Evolutionary conservation across 2,329 filamentous ascomycete species (phyloP), one percentile per base, ranked within the genome.

Genomic region (Trichophyton schoenleinii): DNA sequence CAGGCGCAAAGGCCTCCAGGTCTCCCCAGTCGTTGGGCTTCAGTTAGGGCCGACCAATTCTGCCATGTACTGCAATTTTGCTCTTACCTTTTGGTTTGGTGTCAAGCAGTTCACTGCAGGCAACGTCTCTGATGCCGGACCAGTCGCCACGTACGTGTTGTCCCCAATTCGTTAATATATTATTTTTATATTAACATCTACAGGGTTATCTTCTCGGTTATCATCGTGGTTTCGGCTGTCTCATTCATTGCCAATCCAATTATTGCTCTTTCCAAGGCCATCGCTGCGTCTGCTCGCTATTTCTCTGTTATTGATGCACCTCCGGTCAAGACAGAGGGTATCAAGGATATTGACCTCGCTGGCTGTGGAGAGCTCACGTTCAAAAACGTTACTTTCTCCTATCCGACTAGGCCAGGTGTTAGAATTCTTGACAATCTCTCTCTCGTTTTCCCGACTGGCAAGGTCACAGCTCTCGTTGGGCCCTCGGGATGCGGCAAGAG

Each of bases 341-440:
- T 82, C 3, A 77, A 69, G 60, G 77, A 73, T 0, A 79, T 80
- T 0, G 77, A 81, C n/a, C 77, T 80, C 18, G 78, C 78, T 1
- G 75, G 77, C 1, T 73, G 71, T 4, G 73, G 75, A 18, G 80
- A 86, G 59, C 85, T 88, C 57, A 73, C 80, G 3, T 82, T 91
- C 31, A 59, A 82, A 9, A 77, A 83, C 48, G 81, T 91, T 9
- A 81, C 79, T n/a, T 91, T 91, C 67, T 82, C 86, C 1, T 91
- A 91, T 67, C 88, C 88, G 0, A 75, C 65, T 62, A 74, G 75
- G 3, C 69, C 73, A 0, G 67, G 71, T 18, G 68, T 72, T 3
- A 68, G 68, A 7, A 70, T 76, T 0, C 63, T 78, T 1, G 69
- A 73, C 28, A 67, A 68, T 1, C 65, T 78, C 13, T 65, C 69